A percentile compares a stretch with the other conserved stretches of the same genome.
Evolutionary conservation across 768 basidiomycete species (phyloP).

Genomic region (Bullera alba): DNA sequence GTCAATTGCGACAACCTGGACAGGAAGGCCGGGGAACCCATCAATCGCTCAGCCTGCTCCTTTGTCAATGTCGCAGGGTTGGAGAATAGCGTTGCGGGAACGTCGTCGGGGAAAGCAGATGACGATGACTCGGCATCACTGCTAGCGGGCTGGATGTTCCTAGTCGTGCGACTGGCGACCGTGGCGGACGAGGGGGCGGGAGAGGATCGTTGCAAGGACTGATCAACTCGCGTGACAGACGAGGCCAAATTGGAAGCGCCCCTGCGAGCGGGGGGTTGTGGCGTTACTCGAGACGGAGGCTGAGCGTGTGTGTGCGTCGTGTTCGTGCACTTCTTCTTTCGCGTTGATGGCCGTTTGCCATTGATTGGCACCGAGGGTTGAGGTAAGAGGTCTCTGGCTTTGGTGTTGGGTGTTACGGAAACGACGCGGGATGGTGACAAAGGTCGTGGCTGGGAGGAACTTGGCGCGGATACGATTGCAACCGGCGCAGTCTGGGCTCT

Average conservation of each 20-base stretch:
- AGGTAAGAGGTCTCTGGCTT: background rate
- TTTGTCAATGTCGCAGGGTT: conserved; percentile 30
- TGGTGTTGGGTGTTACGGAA: background rate
- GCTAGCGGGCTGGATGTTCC: background rate
- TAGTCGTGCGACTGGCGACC: no score
- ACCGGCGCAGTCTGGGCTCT: no score
- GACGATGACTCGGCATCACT: conserved; percentile 11
- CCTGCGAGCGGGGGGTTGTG: background rate
- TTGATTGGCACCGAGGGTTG: background rate
- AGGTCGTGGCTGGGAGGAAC: no score
- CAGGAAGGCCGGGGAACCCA: conserved; percentile 32
- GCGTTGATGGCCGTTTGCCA: conserved; percentile 1
- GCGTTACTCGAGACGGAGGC: no score
- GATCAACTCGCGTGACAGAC: background rate
- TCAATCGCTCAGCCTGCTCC: conserved; percentile 32
- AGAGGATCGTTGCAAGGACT: no score
- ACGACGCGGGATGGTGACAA: conserved; percentile 5
- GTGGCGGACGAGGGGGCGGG: background rate
- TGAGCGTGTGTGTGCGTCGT: background rate
- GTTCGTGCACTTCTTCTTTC: conserved; percentile 2
- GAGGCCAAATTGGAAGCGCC: background rate
- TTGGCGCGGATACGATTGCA: no score
- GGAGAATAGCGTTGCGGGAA: conserved; percentile 27
- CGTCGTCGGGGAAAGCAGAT: conserved; percentile 22
- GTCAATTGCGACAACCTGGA: conserved; percentile 29